Conservation (phyloP, 805 yeast genomes). For the Brettanomyces anomalus region DNA sequence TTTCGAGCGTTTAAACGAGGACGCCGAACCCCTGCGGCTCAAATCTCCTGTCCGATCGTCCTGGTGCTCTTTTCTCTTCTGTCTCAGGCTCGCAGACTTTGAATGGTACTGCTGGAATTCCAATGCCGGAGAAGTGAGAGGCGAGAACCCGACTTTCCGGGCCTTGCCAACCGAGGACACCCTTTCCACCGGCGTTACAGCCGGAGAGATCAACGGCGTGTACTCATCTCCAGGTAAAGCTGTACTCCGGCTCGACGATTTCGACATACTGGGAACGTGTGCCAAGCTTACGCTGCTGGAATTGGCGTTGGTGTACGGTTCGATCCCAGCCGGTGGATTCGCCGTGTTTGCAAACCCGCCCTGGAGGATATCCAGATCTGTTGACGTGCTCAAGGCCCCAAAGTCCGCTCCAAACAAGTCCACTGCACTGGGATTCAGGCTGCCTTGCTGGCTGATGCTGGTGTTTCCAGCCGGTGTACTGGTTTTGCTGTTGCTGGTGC, state of each 20-base stretch:
- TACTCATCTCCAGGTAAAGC: conserved; percentile 53
- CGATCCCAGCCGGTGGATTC: conserved; percentile 1
- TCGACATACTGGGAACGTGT: conserved; percentile 3
- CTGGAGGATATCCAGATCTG: conserved; percentile 1
- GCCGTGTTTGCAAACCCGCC: conserved; percentile 4
- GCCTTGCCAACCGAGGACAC: conserved; percentile 6
- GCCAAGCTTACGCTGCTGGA: conserved; percentile 1
- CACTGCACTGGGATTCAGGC: not conserved
- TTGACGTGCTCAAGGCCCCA: not conserved
- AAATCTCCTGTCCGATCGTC: conserved; percentile 13
- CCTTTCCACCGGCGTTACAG: conserved; percentile 53
- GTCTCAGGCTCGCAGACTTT: conserved; percentile 14
- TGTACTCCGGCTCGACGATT: conserved; percentile 6
- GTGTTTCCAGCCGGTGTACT: not conserved
- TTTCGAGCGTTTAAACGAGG: conserved; percentile 24
- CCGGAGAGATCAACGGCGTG: conserved; percentile 73
- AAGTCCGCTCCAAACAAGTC: not conserved
- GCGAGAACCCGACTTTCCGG: conserved; percentile 26
- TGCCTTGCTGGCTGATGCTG: not conserved
- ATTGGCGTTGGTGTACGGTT: not conserved
- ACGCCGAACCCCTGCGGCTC: not conserved
- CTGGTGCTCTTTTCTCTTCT: conserved; percentile 20
- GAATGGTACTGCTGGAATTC: conserved; percentile 31
- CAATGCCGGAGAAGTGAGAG: conserved; percentile 64
- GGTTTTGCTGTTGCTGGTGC: not conserved